Conservation (phyloP, 108 stramenopile species). For the Cyclotella atomus region DNA sequence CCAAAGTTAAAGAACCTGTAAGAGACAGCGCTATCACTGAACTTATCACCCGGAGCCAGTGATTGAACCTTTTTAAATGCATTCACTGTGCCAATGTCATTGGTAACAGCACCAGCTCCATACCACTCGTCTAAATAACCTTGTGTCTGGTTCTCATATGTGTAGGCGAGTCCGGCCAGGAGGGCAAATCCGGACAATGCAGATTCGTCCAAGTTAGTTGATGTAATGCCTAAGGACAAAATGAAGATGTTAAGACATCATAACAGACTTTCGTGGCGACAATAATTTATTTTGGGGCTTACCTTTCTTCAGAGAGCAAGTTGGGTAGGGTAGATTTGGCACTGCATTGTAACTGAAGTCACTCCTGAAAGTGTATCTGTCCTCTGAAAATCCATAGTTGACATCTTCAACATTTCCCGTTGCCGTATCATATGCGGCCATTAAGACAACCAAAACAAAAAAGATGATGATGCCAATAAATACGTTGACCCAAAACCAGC, state of each 20-base stretch:
- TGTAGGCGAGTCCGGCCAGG: constrained; percentile 56
- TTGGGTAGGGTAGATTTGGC: constrained; percentile 35
- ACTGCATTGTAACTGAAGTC: not conserved
- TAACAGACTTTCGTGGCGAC: not conserved
- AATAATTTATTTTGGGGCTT: not conserved
- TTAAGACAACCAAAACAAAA: constrained; percentile 30
- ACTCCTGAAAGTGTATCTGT: constrained; percentile 10
- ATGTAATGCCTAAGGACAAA: not conserved
- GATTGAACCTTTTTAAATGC: constrained; percentile 34
- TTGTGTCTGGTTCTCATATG: constrained; percentile 43
- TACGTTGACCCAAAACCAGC: constrained; percentile 25
- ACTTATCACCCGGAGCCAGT: not conserved
- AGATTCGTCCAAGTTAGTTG: constrained; percentile 6
- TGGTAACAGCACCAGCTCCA: constrained; percentile 41
- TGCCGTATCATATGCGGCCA: constrained; percentile 2
- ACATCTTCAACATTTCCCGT: constrained; percentile 14
- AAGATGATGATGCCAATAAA: constrained; percentile 19
- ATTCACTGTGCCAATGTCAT: constrained; percentile 46
- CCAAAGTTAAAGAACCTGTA: constrained; percentile 62
- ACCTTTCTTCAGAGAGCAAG: constrained; percentile 32
- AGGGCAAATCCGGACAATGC: constrained; percentile 57
- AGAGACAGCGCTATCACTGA: constrained; percentile 40
- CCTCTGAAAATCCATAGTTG: constrained; percentile 9
- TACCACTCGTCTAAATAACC: constrained; percentile 57
- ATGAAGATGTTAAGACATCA: not conserved